Conservation (phyloP, 768 basidiomycete species). For the Panellus pusillus region DNA sequence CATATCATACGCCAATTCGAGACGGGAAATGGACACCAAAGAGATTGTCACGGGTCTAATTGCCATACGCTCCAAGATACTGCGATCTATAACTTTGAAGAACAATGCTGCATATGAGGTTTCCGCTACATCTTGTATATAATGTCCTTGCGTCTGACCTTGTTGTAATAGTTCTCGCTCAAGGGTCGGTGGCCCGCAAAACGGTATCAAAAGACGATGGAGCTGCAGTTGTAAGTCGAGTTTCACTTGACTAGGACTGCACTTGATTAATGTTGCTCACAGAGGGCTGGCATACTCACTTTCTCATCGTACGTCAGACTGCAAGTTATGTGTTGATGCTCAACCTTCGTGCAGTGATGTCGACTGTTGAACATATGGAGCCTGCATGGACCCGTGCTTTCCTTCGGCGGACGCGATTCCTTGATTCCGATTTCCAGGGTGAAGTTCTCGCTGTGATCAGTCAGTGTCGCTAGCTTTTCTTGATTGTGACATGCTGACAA, state of each 20-base stretch:
- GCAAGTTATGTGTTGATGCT: too few relatives aligned
- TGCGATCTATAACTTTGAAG: conserved; percentile 54
- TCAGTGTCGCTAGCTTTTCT: conserved; percentile 30
- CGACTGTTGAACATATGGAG: conserved; percentile 70
- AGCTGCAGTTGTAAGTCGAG: conserved; percentile 60
- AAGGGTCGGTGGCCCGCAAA: conserved; percentile 79
- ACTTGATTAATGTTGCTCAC: background rate
- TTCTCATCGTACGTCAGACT: conserved; percentile 43
- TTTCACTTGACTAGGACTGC: background rate
- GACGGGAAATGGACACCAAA: conserved; percentile 46
- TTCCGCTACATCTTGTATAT: conserved; percentile 5
- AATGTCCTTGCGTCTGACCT: background rate
- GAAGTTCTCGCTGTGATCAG: conserved; percentile 83
- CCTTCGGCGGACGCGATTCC: conserved; percentile 68
- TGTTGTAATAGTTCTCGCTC: conserved; percentile 59
- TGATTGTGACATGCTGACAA: background rate
- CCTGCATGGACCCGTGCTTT: conserved; percentile 78
- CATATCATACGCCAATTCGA: conserved; percentile 67
- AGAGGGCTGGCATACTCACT: conserved; percentile 72
- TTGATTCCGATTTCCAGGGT: conserved; percentile 81
- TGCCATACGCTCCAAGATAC: conserved; percentile 74
- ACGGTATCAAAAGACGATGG: conserved; percentile 67
- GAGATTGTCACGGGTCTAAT: conserved; percentile 65
- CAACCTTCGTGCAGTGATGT: conserved; percentile 43
- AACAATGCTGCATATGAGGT: conserved; percentile 71